Base-by-base conservation (phyloP, 169 alveolate species). In the Fabrea salina region DNA sequence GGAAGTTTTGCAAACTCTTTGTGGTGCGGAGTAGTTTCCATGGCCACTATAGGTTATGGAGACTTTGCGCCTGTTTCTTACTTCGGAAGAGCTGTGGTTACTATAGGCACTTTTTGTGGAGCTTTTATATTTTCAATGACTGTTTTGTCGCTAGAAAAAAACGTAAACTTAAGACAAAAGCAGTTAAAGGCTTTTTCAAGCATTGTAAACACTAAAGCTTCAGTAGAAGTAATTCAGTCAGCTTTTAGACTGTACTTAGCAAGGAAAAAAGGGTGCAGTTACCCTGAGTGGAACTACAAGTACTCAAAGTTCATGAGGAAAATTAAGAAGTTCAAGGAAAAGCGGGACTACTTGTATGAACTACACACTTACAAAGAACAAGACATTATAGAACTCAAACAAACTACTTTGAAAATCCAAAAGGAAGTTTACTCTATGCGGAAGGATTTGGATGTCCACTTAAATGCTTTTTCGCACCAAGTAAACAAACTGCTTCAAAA, bases 1-100 rank as follows among this genome's bases (percentile, higher is more conserved):
- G 74, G 40, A 3, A 35, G 39, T 19, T 51, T 56, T 1, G 16
- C 33, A 35, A 74, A 30, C 25, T 68, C 53, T 7, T 4, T 50
- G 2, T 88, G 88, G 83, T 22, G 33, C 4, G 80, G 67, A 32
- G 82, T 88, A 0, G 53, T 82, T 8, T 79, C 93, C n/a, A 88
- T 88, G 85, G 61, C 90, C 1, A 88, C 91, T 6, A 86, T 88
- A 11, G 93, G 93, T 8, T 88, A 47, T 70, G 93, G 93, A 25
- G 93, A 88, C 49, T 61, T 82, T 47, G 59, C 43, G 40, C 91
- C 93, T 22, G 50, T 47, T 25, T 44, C 88, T 40, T 56, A 40
- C 47, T 72, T 79, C 33, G 93, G 93, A 16, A 84, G 87, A 76
- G 11, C 78, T 5, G 70, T 85, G 0, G 80, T 57, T 22, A 80